Percentiles rank a stretch among this genome's conserved stretches.
phyloP scores from a whole-genome alignment of 2,329 filamentous ascomycete species.

The Xylariaceae sp. region DNA sequence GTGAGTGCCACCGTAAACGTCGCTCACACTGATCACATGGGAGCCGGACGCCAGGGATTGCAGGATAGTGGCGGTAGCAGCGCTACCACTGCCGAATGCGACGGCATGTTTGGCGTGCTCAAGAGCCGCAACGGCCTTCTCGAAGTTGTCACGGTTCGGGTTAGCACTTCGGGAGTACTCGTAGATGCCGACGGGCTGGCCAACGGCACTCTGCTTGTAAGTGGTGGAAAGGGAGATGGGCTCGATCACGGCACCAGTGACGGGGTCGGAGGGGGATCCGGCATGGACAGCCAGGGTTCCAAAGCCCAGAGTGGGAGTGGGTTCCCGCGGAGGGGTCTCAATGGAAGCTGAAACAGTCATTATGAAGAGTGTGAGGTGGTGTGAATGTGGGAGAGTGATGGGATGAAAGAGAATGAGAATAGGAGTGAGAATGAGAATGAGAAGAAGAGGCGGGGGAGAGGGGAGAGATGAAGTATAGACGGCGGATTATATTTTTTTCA shows the following conservation, averaged over 20 bases:
- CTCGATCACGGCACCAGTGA: conserved; percentile 92
- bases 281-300: conserved; percentile 94
- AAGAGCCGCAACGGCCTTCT: conserved; percentile 82
- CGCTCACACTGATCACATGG: conserved; percentile 92
- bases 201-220: conserved; percentile 85
- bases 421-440: neutral
- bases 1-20: conserved; percentile 97
- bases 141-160: conserved; percentile 93
- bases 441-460: neutral
- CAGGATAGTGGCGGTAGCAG: conserved; percentile 86
- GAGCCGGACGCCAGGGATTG: conserved; percentile 87
- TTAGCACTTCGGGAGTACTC: conserved; percentile 94
- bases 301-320: conserved; percentile 73
- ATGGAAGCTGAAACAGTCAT: conserved; percentile 43
- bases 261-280: conserved; percentile 82
- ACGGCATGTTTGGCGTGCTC: conserved; percentile 91
- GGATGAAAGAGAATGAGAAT: neutral
- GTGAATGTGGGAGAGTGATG: neutral
- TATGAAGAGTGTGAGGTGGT: neutral
- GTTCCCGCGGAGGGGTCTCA: conserved; percentile 67
- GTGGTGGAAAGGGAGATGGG: conserved; percentile 94
- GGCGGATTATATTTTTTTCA: too few species aligned
- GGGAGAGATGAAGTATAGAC: too few species aligned
- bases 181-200: conserved; percentile 79
- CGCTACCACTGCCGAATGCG: conserved; percentile 89